These are phyloP conservation scores for Xylariales sp. DNA, from an alignment of 2,329 filamentous ascomycete genomes.

Conservation along the genomic window DNA sequence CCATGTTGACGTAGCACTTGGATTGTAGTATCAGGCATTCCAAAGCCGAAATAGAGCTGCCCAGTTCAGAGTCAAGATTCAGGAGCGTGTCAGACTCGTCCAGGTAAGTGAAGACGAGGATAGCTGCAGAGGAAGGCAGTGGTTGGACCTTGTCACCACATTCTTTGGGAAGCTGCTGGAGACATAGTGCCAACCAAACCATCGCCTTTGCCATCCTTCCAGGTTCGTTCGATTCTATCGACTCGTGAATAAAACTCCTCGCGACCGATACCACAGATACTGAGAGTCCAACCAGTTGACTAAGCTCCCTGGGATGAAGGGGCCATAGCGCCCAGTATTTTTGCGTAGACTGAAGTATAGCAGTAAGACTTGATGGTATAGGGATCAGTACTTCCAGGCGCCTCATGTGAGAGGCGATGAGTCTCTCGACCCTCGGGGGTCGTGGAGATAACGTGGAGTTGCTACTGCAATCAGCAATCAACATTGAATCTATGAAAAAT, in stretches of 20 bases:
- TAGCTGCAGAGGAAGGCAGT: background rate
- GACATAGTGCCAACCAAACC: constrained; percentile 5
- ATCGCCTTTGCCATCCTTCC: constrained; percentile 1
- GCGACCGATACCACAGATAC: constrained; percentile 1
- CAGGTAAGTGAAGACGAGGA: background rate
- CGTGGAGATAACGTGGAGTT: background rate
- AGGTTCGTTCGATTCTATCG: background rate
- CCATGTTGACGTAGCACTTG: constrained; percentile 6
- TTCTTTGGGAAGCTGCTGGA: constrained; percentile 5
- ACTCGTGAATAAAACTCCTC: background rate
- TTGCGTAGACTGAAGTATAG: background rate
- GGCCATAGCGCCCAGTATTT: constrained; percentile 6
- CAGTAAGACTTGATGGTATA: background rate
- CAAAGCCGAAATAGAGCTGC: background rate
- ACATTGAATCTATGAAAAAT: background rate
- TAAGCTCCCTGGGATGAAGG: constrained; percentile 1
- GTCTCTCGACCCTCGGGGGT: background rate
- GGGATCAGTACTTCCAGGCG: background rate
- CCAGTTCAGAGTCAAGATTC: background rate
- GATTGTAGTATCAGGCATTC: constrained; percentile 2
- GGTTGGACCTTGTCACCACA: background rate
- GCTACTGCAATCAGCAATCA: background rate
- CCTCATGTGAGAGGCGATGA: background rate
- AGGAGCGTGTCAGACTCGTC: background rate
- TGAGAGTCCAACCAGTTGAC: background rate